A percentile compares a stretch with the other conserved stretches of the same genome.
phyloP scores from a whole-genome alignment of 2,329 filamentous ascomycete species.

The Cryphonectria naterciae region DNA sequence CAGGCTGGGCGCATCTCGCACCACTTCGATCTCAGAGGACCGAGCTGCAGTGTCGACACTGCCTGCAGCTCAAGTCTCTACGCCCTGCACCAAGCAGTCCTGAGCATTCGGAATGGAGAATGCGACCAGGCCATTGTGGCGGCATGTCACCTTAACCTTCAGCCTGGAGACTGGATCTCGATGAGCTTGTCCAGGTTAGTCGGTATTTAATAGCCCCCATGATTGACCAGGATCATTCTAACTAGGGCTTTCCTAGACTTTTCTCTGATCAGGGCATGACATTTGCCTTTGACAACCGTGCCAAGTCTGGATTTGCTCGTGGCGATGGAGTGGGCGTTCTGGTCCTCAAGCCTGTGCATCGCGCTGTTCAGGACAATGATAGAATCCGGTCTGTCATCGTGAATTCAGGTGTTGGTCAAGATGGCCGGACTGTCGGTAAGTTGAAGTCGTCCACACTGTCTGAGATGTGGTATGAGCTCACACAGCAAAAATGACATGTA shows the following conservation, averaged over 20 bases:
- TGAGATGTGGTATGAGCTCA: background rate
- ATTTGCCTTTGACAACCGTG: constrained; percentile 38
- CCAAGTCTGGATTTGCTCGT: constrained; percentile 41
- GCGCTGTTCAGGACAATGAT: constrained; percentile 42
- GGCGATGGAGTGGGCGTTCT: constrained; percentile 44
- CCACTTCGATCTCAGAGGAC: constrained; percentile 37
- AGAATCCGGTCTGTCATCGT: constrained; percentile 36
- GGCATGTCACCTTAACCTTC: constrained; percentile 12
- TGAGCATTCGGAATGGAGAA: constrained; percentile 37
- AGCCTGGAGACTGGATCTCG: constrained; percentile 31
- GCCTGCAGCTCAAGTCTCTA: constrained; percentile 34
- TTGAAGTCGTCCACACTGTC: background rate
- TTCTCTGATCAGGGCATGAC: constrained; percentile 32
- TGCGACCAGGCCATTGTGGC: constrained; percentile 33
- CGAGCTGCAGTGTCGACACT: constrained; percentile 38
- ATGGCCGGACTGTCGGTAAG: constrained; percentile 42
- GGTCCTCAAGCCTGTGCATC: constrained; percentile 42
- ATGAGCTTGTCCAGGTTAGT: constrained; percentile 19
- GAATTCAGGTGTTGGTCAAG: constrained; percentile 43
- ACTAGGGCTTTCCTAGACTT: constrained; percentile 8
- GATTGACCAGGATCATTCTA: background rate
- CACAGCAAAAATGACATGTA: background rate
- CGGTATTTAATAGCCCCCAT: no score
- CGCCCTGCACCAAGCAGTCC: constrained; percentile 39
- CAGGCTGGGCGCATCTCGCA: constrained; percentile 36